Conservation (phyloP, 202 grass and related monocot genomes). For the Zizania palustris region DNA sequence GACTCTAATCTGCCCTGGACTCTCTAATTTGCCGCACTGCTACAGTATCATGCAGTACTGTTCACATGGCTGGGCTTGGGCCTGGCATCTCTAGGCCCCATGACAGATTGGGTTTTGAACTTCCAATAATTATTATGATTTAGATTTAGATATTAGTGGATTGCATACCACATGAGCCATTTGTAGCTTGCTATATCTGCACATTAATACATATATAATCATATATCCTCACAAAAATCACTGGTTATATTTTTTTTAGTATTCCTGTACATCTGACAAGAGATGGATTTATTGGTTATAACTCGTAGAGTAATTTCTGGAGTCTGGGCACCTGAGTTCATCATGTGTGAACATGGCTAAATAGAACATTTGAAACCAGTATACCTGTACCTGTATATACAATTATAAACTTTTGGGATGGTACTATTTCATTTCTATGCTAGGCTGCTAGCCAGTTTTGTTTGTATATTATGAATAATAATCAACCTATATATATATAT, state of each 20-base stretch:
- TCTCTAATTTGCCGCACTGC: too few relatives aligned
- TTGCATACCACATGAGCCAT: constrained; percentile 2
- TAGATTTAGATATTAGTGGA: constrained; percentile 21
- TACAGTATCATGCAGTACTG: too few relatives aligned
- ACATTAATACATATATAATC: constrained; percentile 19
- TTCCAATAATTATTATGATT: constrained; percentile 23
- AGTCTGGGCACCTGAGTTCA: neutral
- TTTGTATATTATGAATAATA: neutral
- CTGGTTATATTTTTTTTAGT: neutral
- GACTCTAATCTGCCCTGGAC: too few relatives aligned
- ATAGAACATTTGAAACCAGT: constrained; percentile 21
- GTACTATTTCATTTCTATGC: neutral
- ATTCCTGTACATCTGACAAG: constrained; percentile 9
- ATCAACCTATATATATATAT: constrained; percentile 9
- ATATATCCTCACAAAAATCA: constrained; percentile 4
- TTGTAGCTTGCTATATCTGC: constrained; percentile 18
- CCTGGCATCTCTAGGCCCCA: too few relatives aligned
- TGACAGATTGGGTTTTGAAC: neutral
- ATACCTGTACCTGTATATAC: neutral
- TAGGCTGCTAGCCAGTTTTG: neutral
- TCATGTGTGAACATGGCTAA: constrained; percentile 4
- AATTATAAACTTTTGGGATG: constrained; percentile 21
- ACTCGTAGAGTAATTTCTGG: neutral
- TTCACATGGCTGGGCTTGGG: too few relatives aligned
- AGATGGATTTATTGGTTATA: constrained; percentile 11